Percentiles rank a stretch among this genome's conserved stretches.
phyloP scores from a whole-genome alignment of 352 stramenopile species.

The Halophytophthora polymorphica region DNA sequence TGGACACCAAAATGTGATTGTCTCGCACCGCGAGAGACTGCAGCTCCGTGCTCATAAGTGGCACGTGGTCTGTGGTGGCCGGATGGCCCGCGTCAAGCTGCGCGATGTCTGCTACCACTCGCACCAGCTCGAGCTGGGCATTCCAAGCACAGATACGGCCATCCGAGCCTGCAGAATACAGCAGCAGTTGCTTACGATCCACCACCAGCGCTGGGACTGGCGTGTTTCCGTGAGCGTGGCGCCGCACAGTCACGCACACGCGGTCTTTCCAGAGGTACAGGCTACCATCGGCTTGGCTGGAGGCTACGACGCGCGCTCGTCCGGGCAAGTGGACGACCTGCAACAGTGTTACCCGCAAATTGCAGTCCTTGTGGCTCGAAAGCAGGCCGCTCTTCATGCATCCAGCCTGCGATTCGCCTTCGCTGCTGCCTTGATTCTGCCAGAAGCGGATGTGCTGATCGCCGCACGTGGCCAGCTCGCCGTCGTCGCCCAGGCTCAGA shows the following conservation, averaged over 20 bases:
- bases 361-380: slow-evolving; percentile 44
- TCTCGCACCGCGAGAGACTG: slow-evolving; percentile 61
- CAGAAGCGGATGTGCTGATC: slow-evolving; percentile 74
- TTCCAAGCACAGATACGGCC: slow-evolving; percentile 60
- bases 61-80: neutral
- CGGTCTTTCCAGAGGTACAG: slow-evolving; percentile 77
- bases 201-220: slow-evolving; percentile 43
- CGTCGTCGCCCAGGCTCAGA: slow-evolving; percentile 56
- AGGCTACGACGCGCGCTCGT: slow-evolving; percentile 49
- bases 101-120: slow-evolving; percentile 30
- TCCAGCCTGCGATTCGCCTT: slow-evolving; percentile 17
- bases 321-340: slow-evolving; percentile 30
- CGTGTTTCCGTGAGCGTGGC: slow-evolving; percentile 37
- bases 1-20: slow-evolving; percentile 79
- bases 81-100: slow-evolving; percentile 21
- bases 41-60: slow-evolving; percentile 34
- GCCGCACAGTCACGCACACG: slow-evolving; percentile 48
- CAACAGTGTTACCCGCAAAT: slow-evolving; percentile 36
- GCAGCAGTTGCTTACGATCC: slow-evolving; percentile 41
- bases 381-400: slow-evolving; percentile 68
- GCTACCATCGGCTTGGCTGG: slow-evolving; percentile 62
- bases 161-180: slow-evolving; percentile 65
- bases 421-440: slow-evolving; percentile 19
- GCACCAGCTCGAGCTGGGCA: slow-evolving; percentile 40
- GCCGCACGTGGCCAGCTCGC: slow-evolving; percentile 52